A percentile compares a stretch with the other conserved stretches of the same genome.
phyloP scores from a whole-genome alignment of 768 basidiomycete species.

The Lactarius hengduanensis region DNA sequence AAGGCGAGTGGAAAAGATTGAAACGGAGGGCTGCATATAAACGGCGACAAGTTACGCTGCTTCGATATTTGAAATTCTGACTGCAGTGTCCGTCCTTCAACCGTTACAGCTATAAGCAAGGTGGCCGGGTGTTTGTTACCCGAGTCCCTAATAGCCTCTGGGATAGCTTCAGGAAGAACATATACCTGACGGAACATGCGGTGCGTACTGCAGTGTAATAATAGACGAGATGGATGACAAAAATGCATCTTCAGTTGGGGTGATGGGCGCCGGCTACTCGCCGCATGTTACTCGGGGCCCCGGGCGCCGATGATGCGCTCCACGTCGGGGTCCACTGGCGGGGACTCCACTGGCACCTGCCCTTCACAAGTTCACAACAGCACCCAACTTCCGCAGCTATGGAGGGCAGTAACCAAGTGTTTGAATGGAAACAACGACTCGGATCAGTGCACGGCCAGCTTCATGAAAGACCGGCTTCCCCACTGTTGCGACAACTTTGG shows the following conservation, averaged over 20 bases:
- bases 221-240: background rate
- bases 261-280: too few relatives aligned
- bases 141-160: too few relatives aligned
- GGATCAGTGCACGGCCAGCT: background rate
- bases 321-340: too few relatives aligned
- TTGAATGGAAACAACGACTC: background rate
- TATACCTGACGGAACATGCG: background rate
- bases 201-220: background rate
- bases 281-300: background rate
- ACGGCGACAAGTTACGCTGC: background rate
- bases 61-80: too few relatives aligned
- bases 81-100: too few relatives aligned
- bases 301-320: too few relatives aligned
- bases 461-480: background rate
- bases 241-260: background rate
- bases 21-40: constrained; percentile 6
- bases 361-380: background rate
- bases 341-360: background rate
- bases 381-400: background rate
- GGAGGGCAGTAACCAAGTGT: background rate
- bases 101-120: too few relatives aligned
- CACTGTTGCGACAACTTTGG: too few relatives aligned
- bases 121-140: too few relatives aligned
- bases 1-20: background rate
- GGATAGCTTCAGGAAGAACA: too few relatives aligned